Conservation (phyloP, 1,139 yeast species). For the Geotrichum europaeum region DNA sequence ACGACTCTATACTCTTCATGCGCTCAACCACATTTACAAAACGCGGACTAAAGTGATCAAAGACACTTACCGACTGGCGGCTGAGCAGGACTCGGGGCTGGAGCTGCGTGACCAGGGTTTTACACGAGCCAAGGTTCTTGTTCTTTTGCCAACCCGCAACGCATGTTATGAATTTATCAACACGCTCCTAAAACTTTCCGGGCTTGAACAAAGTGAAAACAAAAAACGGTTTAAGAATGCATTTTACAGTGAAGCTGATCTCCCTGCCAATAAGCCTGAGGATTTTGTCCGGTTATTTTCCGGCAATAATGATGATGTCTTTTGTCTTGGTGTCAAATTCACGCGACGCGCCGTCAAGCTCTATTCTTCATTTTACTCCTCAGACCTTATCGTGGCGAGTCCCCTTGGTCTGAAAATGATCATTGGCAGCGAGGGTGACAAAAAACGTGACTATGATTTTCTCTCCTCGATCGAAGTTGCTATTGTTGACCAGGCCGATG, state of each 20-base stretch:
- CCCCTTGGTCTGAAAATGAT: slow-evolving; percentile 87
- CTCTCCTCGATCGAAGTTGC: slow-evolving; percentile 81
- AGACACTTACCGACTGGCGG: slow-evolving; percentile 56
- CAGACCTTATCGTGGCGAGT: slow-evolving; percentile 85
- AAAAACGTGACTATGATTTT: slow-evolving; percentile 52
- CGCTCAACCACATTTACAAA: slow-evolving; percentile 74
- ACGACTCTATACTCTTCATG: slow-evolving; percentile 63
- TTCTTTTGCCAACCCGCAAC: slow-evolving; percentile 79
- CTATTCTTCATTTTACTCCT: slow-evolving; percentile 75
- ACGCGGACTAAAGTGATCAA: slow-evolving; percentile 78
- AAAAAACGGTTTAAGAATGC: slow-evolving; percentile 67
- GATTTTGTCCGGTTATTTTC: slow-evolving; percentile 75
- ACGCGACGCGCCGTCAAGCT: slow-evolving; percentile 82
- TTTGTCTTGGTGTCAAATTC: slow-evolving; percentile 81
- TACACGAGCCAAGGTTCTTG: slow-evolving; percentile 82
- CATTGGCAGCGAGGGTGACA: slow-evolving; percentile 45
- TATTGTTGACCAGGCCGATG: slow-evolving; percentile 77
- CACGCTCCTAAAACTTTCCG: slow-evolving; percentile 56
- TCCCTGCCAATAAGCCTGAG: slow-evolving; percentile 62
- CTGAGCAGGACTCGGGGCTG: slow-evolving; percentile 41
- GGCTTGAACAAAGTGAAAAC: slow-evolving; percentile 71
- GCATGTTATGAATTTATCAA: slow-evolving; percentile 68
- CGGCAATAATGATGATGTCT: slow-evolving; percentile 90
- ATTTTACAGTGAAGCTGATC: slow-evolving; percentile 48
- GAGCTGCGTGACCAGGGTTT: slow-evolving; percentile 91